Conservation (phyloP, 495 filamentous ascomycete species). For the Xylaria palmicola region DNA sequence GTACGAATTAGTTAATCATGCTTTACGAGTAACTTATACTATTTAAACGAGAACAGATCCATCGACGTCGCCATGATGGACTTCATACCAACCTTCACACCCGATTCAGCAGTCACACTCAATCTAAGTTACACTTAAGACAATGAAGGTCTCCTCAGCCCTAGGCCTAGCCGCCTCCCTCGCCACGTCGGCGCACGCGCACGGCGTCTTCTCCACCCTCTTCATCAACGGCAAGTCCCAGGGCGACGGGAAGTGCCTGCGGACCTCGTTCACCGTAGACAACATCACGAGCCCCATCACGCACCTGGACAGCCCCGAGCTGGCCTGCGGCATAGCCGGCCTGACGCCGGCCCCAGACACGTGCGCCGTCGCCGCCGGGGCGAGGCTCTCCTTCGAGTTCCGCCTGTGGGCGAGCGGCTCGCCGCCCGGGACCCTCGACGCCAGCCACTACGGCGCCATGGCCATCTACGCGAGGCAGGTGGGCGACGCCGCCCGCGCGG, state of each 20-base stretch:
- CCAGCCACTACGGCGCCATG: slow-evolving; percentile 62
- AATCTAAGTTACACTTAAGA: neutral
- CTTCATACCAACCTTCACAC: too few species aligned
- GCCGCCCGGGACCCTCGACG: slow-evolving; percentile 51
- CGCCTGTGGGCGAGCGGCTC: slow-evolving; percentile 55
- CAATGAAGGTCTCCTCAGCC: neutral
- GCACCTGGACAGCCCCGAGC: slow-evolving; percentile 46
- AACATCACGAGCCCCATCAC: slow-evolving; percentile 48
- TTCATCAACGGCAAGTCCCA: slow-evolving; percentile 58
- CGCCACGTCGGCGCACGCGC: slow-evolving; percentile 36
- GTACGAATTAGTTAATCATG: too few species aligned
- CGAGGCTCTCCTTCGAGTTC: slow-evolving; percentile 59
- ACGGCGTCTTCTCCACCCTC: slow-evolving; percentile 64
- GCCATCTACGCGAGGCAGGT: slow-evolving; percentile 68
- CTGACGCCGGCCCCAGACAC: slow-evolving; percentile 24
- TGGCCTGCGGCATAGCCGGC: slow-evolving; percentile 55
- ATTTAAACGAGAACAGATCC: too few species aligned
- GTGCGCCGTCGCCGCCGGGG: slow-evolving; percentile 48
- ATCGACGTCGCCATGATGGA: too few species aligned
- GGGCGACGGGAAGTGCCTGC: slow-evolving; percentile 63
- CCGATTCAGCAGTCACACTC: too few species aligned
- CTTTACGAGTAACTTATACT: too few species aligned
- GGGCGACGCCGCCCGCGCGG: slow-evolving; percentile 35
- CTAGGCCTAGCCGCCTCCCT: neutral
- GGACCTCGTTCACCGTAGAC: slow-evolving; percentile 48